Evolutionary conservation across 176 grass and related monocot species (phyloP), one percentile per base, ranked within the genome.

Genomic region (Pontederia crassipes): DNA sequence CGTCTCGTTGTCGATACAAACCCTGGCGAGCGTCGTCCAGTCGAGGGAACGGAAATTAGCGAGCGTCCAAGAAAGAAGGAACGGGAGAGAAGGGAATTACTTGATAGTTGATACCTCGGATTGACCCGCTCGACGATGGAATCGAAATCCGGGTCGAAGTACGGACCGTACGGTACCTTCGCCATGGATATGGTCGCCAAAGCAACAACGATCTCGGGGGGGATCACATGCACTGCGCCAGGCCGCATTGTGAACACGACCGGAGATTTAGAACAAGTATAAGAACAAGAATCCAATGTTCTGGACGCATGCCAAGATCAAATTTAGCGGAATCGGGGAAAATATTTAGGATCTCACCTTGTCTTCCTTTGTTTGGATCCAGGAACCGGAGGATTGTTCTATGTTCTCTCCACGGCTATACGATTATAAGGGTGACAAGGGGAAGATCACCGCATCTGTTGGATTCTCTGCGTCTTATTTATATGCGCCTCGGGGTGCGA

Each of bases 111-210:
- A 27, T 67, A 90, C 87, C 79, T 65, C 1, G 73, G 69, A 58
- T 71, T 74, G 73, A 86, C 67, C 63, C 73, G 53, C 50, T 90
- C 79, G 61, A 86, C 65, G 12, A 79, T 7, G 29, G 79, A 70
- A 52, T 90, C 87, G 76, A 82, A 90, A 58, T 90, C 82, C 46
- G 87, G 87, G 50, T 90, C 87, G 69, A 90, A 90, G 76, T 90
- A 90, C 29, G 87, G 82, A 11, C 73, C 76, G 17, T 48, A 14
- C 11, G 10, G 11, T 65, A 46, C 50, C 18, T 24, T 24, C 50
- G 26, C 62, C 62, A 65, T 65, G n/a, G 32, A 26, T 26, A 12
- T 26, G 28, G 4, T 15, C 8, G 1, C 13, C 12, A 60, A 15
- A 26, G 4, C 28, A 59, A 29, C 27, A 11, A 28, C 11, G 57